Percentiles rank a stretch among this genome's conserved stretches.
Conservation (phyloP, 1,284 basidiomycete genomes). For the Vanrija pseudolonga region DNA sequence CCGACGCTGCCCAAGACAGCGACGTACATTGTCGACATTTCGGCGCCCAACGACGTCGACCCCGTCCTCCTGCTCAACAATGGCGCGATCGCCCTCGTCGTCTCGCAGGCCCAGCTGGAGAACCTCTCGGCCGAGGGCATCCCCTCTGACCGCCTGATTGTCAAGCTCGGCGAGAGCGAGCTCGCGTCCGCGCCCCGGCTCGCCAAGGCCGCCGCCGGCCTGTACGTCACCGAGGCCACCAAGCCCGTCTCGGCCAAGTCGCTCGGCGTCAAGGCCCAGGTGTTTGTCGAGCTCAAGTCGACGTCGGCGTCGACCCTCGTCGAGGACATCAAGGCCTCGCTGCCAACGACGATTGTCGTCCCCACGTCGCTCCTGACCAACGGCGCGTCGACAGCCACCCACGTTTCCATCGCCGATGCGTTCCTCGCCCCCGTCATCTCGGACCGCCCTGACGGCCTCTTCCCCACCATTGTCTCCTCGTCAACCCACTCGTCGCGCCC, state of each 20-base stretch:
- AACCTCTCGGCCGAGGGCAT: constrained; percentile 54
- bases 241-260: constrained; percentile 59
- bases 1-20: constrained; percentile 32
- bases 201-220: constrained; percentile 33
- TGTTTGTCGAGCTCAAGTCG: constrained; percentile 58
- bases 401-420: constrained; percentile 75
- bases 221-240: constrained; percentile 30
- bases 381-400: constrained; percentile 53
- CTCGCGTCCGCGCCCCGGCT: constrained; percentile 63
- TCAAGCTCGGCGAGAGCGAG: constrained; percentile 68
- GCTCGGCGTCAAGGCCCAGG: constrained; percentile 67
- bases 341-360: constrained; percentile 69
- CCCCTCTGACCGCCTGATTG: constrained; percentile 67
- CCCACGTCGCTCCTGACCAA: constrained; percentile 67
- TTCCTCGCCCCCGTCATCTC: constrained; percentile 78
- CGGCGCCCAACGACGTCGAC: constrained; percentile 56
- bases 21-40: constrained; percentile 58
- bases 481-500: constrained; percentile 67
- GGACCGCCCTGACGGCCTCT: constrained; percentile 87
- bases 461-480: constrained; percentile 80
- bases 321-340: constrained; percentile 59
- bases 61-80: constrained; percentile 66
- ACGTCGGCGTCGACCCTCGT: constrained; percentile 50
- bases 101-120: constrained; percentile 63
- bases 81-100: constrained; percentile 72